phyloP scores from a whole-genome alignment of 176 grass and related monocot species.

The Oropetium thomaeum region DNA sequence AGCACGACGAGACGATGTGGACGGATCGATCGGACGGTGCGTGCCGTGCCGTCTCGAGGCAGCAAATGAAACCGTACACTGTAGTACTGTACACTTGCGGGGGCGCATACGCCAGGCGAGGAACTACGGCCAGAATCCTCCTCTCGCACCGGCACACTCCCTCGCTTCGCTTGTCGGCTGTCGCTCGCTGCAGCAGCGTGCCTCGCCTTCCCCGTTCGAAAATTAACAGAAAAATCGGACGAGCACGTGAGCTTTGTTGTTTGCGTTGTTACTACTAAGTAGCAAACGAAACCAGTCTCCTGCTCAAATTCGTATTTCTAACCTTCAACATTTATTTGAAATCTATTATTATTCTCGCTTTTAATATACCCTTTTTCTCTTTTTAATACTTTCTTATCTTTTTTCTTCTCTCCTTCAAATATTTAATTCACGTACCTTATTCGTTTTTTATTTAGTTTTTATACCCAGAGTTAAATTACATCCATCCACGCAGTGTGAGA shows the following conservation, averaged over 20 bases:
- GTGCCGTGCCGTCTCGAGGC: background rate
- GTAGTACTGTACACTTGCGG: background rate
- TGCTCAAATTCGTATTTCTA: background rate
- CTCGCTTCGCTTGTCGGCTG: no score
- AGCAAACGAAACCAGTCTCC: background rate
- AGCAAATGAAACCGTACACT: background rate
- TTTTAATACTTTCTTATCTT: no score
- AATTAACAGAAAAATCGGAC: background rate
- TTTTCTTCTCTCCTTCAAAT: no score
- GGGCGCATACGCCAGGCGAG: background rate
- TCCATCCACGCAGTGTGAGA: no score
- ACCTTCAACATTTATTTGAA: no score
- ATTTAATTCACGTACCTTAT: no score
- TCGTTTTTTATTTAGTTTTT: no score
- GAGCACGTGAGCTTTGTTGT: background rate
- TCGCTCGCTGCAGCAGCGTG: no score
- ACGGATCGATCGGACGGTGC: background rate
- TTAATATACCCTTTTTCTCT: no score
- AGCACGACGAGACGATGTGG: background rate
- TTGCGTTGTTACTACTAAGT: background rate
- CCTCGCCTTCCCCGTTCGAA: background rate
- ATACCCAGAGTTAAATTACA: no score
- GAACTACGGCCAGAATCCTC: background rate
- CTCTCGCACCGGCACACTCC: background rate
- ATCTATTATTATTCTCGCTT: no score